phyloP scores from a whole-genome alignment of 768 basidiomycete genomes.

The Nevesoporus exiguus region DNA sequence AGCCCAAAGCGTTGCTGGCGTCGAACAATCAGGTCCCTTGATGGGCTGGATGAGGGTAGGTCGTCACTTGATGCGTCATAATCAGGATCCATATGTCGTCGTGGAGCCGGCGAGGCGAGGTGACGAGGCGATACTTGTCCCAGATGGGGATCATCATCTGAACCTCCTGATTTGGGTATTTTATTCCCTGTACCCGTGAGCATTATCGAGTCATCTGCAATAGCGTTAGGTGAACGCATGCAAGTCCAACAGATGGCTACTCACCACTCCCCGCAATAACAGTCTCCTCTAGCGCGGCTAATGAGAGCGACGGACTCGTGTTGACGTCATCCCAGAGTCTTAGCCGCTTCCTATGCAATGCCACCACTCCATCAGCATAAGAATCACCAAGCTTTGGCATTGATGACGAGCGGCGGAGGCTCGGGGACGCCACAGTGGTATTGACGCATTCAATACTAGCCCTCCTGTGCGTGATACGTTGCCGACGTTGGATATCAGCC shows the following conservation, averaged over 20 bases:
- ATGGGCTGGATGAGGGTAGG: conserved; percentile 44
- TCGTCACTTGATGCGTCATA: conserved; percentile 49
- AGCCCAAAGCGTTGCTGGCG: conserved; percentile 35
- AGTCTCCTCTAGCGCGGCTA: conserved; percentile 25
- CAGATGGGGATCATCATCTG: conserved; percentile 61
- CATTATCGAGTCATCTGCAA: conserved; percentile 50
- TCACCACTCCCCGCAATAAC: conserved; percentile 35
- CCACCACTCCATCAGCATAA: conserved; percentile 11
- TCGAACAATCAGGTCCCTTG: conserved; percentile 41
- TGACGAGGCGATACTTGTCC: conserved; percentile 72
- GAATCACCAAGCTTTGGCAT: conserved; percentile 19
- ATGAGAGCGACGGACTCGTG: conserved; percentile 12
- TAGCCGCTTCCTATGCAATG: conserved; percentile 21
- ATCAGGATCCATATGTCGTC: conserved; percentile 34
- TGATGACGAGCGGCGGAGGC: conserved; percentile 28
- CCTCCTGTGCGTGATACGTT: conserved; percentile 18
- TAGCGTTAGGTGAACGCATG: conserved; percentile 2
- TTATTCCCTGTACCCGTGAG: conserved; percentile 8
- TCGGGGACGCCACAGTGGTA: conserved; percentile 1
- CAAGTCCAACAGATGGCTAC: background rate
- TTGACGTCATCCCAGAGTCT: conserved; percentile 22
- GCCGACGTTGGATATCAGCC: conserved; percentile 23
- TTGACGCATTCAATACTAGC: conserved; percentile 15
- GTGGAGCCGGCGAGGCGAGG: conserved; percentile 58
- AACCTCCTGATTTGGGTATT: conserved; percentile 32